Conservation (phyloP, 164 flowering plant species). For the Vitis rupestris region DNA sequence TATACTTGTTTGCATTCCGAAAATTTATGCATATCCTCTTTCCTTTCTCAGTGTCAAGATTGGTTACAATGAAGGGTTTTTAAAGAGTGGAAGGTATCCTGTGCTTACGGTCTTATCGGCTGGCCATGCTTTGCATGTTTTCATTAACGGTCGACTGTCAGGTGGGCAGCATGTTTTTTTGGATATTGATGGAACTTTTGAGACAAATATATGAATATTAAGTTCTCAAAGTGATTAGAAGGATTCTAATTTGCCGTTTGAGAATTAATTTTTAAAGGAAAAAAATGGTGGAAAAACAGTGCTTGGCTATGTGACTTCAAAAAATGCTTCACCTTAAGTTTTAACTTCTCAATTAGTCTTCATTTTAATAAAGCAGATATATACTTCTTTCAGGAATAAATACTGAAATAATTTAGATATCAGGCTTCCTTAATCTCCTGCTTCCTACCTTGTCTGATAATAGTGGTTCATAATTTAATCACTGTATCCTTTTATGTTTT, state of each 20-base stretch:
- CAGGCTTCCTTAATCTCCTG: too few species aligned
- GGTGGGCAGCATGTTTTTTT: conserved; percentile 27
- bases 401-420: too few species aligned
- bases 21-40: background rate
- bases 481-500: background rate
- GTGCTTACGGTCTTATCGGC: conserved; percentile 61
- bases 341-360: too few species aligned
- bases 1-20: background rate
- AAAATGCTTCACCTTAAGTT: too few species aligned
- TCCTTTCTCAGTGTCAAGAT: conserved; percentile 45
- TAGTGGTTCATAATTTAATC: background rate
- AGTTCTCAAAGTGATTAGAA: too few species aligned
- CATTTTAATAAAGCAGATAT: too few species aligned
- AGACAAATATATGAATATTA: background rate
- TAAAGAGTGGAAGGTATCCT: conserved; percentile 53
- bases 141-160: conserved; percentile 63
- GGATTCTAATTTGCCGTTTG: too few species aligned
- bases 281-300: too few species aligned
- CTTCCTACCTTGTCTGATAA: too few species aligned
- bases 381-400: too few species aligned
- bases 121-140: conserved; percentile 76
- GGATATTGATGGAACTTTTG: background rate
- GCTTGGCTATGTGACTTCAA: too few species aligned
- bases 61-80: conserved; percentile 50
- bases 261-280: too few species aligned